These are phyloP conservation scores for Pseudonitzschia multiseries DNA, from an alignment of 108 stramenopile genomes.

Conservation along the genomic window DNA sequence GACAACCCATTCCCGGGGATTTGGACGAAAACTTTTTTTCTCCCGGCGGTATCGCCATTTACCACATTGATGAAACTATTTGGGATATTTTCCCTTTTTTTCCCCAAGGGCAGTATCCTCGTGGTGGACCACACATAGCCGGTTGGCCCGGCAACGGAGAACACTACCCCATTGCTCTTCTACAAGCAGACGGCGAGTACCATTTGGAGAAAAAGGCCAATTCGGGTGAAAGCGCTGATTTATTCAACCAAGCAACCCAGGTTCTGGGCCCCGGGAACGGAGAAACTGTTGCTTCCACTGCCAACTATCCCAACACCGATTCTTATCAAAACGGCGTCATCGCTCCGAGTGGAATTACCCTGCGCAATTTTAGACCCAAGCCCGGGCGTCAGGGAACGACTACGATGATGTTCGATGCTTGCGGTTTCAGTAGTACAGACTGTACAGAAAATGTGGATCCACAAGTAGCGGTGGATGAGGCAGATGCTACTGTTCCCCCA, in stretches of 20 bases:
- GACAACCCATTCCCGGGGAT: conserved; percentile 47
- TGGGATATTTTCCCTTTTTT: conserved; percentile 3
- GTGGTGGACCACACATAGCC: conserved; percentile 44
- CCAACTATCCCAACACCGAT: conserved; percentile 42
- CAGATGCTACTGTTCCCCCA: too few species aligned
- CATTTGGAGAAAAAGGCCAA: conserved; percentile 58
- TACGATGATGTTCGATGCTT: conserved; percentile 1
- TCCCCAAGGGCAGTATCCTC: conserved; percentile 14
- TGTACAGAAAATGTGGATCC: not conserved
- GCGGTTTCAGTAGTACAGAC: not conserved
- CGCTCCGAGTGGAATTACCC: conserved; percentile 28
- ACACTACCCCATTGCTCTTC: conserved; percentile 72
- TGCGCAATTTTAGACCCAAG: conserved; percentile 19
- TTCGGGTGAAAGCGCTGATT: conserved; percentile 34
- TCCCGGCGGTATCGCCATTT: conserved; percentile 61
- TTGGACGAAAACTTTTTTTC: conserved; percentile 44
- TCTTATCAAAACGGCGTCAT: conserved; percentile 28
- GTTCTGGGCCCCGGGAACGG: conserved; percentile 31
- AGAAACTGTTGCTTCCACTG: conserved; percentile 1
- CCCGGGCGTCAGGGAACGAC: too few species aligned
- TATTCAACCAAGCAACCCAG: not conserved
- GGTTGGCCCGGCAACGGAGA: conserved; percentile 67
- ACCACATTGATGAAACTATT: conserved; percentile 58
- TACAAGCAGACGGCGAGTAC: conserved; percentile 76
- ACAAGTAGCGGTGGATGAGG: not conserved